Percentiles rank a stretch among this genome's conserved stretches.
phyloP scores from a whole-genome alignment of 2,329 filamentous ascomycete genomes.

The Cordyceps fumosorosea region DNA sequence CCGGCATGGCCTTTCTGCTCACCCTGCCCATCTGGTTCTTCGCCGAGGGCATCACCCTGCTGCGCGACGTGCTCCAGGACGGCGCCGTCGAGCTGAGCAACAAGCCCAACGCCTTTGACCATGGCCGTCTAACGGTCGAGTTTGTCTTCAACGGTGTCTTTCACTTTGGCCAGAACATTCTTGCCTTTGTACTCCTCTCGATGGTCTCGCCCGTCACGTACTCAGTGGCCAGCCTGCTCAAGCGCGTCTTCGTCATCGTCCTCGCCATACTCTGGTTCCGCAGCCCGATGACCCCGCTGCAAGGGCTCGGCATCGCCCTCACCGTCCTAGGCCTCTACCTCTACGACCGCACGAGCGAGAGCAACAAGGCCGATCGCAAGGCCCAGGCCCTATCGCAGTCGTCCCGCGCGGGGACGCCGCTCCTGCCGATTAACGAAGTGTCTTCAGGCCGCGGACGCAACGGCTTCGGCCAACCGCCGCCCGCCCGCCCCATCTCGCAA shows the following conservation, averaged over 20 bases:
- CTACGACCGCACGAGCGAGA: conserved; percentile 87
- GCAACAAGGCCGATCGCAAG: conserved; percentile 78
- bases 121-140: conserved; percentile 69
- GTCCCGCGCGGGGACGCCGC: conserved; percentile 30
- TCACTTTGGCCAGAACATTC: conserved; percentile 92
- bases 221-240: conserved; percentile 91
- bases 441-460: not conserved
- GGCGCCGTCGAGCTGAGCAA: conserved; percentile 61
- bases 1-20: conserved; percentile 80
- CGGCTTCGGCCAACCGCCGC: not conserved
- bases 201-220: conserved; percentile 96
- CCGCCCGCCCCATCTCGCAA: conserved; percentile 22
- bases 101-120: conserved; percentile 62
- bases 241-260: conserved; percentile 93
- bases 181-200: conserved; percentile 87
- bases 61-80: conserved; percentile 73
- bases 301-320: conserved; percentile 77
- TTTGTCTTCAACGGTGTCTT: conserved; percentile 96
- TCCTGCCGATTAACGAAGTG: conserved; percentile 58
- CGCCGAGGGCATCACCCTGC: conserved; percentile 73
- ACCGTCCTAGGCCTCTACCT: conserved; percentile 92
- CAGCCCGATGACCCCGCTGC: conserved; percentile 74
- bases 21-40: conserved; percentile 91
- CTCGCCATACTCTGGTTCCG: conserved; percentile 96
- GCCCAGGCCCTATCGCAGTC: conserved; percentile 56